These are phyloP conservation scores for Flagelloscypha sp. DNA, from an alignment of 768 basidiomycete genomes.

Conservation along the genomic window DNA sequence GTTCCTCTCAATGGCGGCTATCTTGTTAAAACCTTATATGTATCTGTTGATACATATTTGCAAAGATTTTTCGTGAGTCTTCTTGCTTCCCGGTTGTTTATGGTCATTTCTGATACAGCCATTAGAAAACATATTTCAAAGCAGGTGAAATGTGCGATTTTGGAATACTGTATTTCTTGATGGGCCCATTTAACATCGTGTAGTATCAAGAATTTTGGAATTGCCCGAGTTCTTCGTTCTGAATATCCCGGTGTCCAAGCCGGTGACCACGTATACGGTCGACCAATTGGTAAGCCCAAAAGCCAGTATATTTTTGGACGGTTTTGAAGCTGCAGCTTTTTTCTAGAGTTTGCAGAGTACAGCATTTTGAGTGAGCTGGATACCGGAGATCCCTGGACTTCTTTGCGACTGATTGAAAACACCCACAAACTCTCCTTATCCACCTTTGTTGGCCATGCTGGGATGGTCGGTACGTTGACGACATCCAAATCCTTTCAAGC, in stretches of 20 bases:
- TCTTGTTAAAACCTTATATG: constrained; percentile 25
- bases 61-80: too few species aligned
- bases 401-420: constrained; percentile 17
- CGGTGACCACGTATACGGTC: constrained; percentile 26
- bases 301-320: too few species aligned
- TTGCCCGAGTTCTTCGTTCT: constrained; percentile 28
- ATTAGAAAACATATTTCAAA: too few species aligned
- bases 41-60: constrained; percentile 30
- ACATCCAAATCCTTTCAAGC: too few species aligned
- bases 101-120: too few species aligned
- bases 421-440: constrained; percentile 26
- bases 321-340: too few species aligned
- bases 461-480: too few species aligned
- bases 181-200: background rate
- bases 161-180: background rate
- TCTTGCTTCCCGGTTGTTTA: too few species aligned
- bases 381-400: too few species aligned
- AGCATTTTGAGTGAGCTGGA: constrained; percentile 12
- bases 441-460: constrained; percentile 22
- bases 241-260: constrained; percentile 18
- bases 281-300: too few species aligned
- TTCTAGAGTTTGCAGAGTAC: constrained; percentile 9
- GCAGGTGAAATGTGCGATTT: constrained; percentile 17
- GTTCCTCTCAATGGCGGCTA: constrained; percentile 22
- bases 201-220: constrained; percentile 22